A percentile compares a stretch with the other conserved stretches of the same genome.
phyloP scores from a whole-genome alignment of 129 eudicot species.

The Flaveria ramosissima region DNA sequence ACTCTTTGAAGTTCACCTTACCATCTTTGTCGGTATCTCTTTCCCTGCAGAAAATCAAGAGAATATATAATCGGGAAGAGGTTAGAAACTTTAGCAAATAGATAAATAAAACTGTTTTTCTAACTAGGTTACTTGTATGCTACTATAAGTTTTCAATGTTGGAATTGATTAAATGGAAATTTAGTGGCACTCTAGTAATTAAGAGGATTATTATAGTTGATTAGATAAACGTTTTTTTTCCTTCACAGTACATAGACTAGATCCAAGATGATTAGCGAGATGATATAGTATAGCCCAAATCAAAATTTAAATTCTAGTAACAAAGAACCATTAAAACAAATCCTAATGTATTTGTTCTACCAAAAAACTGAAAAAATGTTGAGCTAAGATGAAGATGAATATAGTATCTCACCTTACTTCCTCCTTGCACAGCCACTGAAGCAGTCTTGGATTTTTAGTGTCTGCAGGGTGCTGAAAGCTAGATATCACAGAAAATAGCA shows the following conservation, averaged over 20 bases:
- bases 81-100: neutral
- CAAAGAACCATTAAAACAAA: neutral
- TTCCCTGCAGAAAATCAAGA: conserved; percentile 54
- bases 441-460: conserved; percentile 65
- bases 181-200: neutral
- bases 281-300: too few species aligned
- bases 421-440: conserved; percentile 96
- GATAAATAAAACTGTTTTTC: neutral
- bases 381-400: neutral
- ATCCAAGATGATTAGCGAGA: neutral
- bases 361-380: neutral
- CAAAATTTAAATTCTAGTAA: neutral
- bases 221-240: neutral
- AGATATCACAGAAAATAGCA: conserved; percentile 17
- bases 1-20: conserved; percentile 81
- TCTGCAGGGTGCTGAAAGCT: conserved; percentile 99
- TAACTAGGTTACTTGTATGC: neutral
- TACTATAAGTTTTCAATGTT: neutral
- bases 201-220: neutral
- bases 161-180: neutral
- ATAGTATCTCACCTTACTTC: conserved; percentile 69
- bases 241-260: neutral
- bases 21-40: conserved; percentile 97
- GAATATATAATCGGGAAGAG: neutral
- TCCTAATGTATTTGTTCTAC: neutral